Evolutionary conservation across 2,329 filamentous ascomycete species (phyloP).

Genomic region (Ophiostoma montium): DNA sequence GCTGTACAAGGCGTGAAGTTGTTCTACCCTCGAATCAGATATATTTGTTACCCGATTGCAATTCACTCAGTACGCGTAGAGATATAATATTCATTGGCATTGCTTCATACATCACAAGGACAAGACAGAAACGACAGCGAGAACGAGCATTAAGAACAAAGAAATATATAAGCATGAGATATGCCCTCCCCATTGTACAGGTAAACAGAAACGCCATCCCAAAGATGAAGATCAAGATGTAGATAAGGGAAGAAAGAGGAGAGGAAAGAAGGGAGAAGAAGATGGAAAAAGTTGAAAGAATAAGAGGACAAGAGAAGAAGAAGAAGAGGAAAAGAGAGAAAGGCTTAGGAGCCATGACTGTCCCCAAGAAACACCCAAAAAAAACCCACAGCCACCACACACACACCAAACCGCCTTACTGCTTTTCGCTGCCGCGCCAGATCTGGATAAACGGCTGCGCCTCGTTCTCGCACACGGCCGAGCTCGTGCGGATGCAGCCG

Average conservation of each 20-base stretch:
- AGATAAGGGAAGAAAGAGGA: background rate
- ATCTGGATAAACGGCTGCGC: constrained; percentile 38
- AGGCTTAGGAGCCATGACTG: background rate
- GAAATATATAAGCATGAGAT: background rate
- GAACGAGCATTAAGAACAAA: background rate
- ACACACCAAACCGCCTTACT: background rate
- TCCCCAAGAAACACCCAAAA: background rate
- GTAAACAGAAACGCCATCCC: constrained; percentile 5
- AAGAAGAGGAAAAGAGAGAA: background rate
- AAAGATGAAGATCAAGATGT: background rate
- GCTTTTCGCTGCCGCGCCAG: constrained; percentile 26
- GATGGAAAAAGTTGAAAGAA: background rate
- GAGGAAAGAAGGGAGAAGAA: background rate
- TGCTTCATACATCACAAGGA: no score
- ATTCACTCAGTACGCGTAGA: no score
- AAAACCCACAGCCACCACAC: background rate
- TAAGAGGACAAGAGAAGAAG: background rate
- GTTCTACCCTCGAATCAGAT: no score
- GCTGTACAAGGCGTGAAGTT: constrained; percentile 53
- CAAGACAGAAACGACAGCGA: background rate
- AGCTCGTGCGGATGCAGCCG: constrained; percentile 47
- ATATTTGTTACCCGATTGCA: no score
- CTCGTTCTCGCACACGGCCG: constrained; percentile 56
- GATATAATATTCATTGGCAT: no score
- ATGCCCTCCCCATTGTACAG: background rate